Conservation (phyloP, 176 grass and related monocot species). For the Themeda triandra region DNA sequence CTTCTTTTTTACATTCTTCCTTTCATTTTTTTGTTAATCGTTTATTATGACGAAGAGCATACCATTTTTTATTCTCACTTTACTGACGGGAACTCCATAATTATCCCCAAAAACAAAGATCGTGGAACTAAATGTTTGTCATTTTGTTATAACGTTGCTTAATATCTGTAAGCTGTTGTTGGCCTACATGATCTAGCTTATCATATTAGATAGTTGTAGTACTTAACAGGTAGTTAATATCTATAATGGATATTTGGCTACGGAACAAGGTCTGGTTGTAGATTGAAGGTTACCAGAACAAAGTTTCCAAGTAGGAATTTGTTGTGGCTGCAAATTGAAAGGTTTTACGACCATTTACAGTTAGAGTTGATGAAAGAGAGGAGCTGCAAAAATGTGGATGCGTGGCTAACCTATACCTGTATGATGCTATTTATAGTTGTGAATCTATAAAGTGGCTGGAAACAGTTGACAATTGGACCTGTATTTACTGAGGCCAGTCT, state of each 20-base stretch:
- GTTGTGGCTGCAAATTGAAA: background rate
- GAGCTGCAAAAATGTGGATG: background rate
- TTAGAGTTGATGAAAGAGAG: background rate
- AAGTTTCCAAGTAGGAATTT: background rate
- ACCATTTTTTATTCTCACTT: background rate
- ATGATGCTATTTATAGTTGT: background rate
- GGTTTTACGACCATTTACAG: background rate
- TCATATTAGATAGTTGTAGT: background rate
- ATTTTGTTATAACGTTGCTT: background rate
- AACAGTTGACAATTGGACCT: background rate
- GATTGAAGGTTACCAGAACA: background rate
- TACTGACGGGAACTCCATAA: background rate
- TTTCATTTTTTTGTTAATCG: background rate
- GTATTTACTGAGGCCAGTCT: background rate
- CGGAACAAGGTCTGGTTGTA: background rate
- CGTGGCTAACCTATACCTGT: background rate
- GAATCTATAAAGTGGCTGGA: background rate
- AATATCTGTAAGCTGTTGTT: background rate
- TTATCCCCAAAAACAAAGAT: background rate
- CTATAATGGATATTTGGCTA: background rate
- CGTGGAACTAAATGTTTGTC: background rate
- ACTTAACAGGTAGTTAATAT: background rate
- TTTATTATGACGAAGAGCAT: background rate
- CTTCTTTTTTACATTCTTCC: background rate
- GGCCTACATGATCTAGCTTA: background rate